These are phyloP conservation scores for Apocynum venetum DNA, from an alignment of 257 asterid genomes.

Conservation along the genomic window DNA sequence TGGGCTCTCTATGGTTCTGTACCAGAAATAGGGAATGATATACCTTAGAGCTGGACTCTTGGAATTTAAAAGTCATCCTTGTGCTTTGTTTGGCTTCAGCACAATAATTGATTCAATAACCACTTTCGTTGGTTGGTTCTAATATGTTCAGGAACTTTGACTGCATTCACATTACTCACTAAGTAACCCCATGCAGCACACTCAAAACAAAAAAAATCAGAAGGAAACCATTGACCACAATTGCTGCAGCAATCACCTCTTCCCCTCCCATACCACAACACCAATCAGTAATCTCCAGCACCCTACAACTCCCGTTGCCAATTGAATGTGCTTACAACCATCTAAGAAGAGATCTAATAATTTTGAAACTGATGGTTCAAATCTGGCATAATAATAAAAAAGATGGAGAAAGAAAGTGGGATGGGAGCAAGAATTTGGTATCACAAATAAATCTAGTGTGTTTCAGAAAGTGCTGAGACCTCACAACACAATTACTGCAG, in stretches of 20 bases:
- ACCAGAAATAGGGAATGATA: not conserved
- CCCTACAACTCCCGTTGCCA: not conserved
- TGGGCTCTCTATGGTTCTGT: not conserved
- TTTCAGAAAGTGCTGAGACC: not conserved
- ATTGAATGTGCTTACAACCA: not conserved
- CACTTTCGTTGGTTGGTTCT: not conserved
- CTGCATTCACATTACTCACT: not conserved
- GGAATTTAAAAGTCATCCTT: not conserved
- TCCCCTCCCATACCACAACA: no score
- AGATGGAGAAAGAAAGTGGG: not conserved
- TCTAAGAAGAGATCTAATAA: not conserved
- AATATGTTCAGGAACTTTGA: not conserved
- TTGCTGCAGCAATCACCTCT: not conserved
- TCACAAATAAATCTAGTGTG: not conserved
- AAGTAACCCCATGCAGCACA: not conserved
- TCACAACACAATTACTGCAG: not conserved
- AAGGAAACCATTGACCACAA: not conserved
- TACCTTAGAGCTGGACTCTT: not conserved
- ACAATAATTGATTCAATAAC: not conserved
- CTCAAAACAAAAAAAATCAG: not conserved
- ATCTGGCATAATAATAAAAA: not conserved
- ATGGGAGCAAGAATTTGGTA: not conserved
- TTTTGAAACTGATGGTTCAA: not conserved
- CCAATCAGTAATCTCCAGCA: not conserved
- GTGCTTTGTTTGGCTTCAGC: not conserved